Evolutionary conservation across 148 eudicot species (phyloP).

Genomic region (Silene latifolia): DNA sequence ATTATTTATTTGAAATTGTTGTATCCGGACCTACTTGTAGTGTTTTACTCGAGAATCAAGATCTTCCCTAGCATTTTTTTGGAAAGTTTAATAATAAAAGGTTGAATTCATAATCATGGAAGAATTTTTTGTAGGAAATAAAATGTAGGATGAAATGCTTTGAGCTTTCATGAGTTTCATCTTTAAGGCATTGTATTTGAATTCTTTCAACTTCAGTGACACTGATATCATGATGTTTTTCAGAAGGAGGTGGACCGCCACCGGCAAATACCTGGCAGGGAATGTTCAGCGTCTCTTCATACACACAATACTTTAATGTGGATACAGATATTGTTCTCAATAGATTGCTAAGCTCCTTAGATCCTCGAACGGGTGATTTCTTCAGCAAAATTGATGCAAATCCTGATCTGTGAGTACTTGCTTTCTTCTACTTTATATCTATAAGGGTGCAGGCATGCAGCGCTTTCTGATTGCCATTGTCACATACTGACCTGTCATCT

Average conservation of each 20-base stretch:
- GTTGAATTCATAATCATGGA: not conserved
- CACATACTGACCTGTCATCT: not conserved
- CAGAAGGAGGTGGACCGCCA: slow-evolving; percentile 69
- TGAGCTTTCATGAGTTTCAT: not conserved
- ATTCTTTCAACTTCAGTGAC: not conserved
- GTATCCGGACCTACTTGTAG: not conserved
- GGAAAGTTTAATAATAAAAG: not conserved
- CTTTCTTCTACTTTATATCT: not conserved
- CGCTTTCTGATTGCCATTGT: not conserved
- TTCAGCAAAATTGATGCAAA: slow-evolving; percentile 89
- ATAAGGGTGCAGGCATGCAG: not conserved
- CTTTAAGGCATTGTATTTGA: not conserved
- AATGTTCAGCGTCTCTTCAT: slow-evolving; percentile 68
- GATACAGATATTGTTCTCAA: slow-evolving; percentile 84
- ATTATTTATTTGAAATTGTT: not conserved
- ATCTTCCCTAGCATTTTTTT: not conserved
- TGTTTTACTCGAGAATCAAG: not conserved
- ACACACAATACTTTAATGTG: slow-evolving; percentile 86
- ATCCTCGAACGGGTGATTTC: slow-evolving; percentile 84
- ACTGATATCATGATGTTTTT: slow-evolving; percentile 15
- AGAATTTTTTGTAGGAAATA: not conserved
- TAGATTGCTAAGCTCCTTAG: slow-evolving; percentile 72
- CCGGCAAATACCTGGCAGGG: slow-evolving; percentile 73
- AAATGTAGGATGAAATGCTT: not conserved
- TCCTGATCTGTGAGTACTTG: slow-evolving; percentile 85